Conservation (phyloP, 2,329 filamentous ascomycete species). For the Fusarium azukiicola region DNA sequence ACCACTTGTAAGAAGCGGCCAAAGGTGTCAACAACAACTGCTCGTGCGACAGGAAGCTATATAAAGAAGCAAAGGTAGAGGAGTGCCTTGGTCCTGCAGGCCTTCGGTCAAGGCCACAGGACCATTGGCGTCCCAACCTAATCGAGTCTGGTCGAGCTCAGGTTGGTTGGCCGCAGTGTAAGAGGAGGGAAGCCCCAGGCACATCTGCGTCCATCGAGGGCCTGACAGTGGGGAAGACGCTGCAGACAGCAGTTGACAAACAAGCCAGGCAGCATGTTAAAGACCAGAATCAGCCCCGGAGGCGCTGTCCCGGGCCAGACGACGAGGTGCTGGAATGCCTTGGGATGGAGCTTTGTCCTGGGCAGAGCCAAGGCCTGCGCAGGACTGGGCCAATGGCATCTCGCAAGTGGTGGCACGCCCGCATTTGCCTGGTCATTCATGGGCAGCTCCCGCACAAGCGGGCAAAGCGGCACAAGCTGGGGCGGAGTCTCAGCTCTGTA, state of each 20-base stretch:
- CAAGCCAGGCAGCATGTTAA: constrained; percentile 35
- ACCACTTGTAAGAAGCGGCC: constrained; percentile 4
- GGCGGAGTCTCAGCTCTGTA: constrained; percentile 45
- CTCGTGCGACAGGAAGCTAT: constrained; percentile 32
- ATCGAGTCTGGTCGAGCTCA: constrained; percentile 20
- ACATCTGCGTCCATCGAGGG: not conserved
- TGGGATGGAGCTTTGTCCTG: constrained; percentile 38
- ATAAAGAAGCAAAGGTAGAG: constrained; percentile 28
- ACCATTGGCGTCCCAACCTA: constrained; percentile 19
- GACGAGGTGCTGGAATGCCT: constrained; percentile 42
- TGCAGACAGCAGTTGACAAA: constrained; percentile 23
- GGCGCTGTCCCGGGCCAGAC: constrained; percentile 22
- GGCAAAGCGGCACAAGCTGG: constrained; percentile 43
- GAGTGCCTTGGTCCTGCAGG: constrained; percentile 18
- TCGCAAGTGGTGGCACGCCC: constrained; percentile 47
- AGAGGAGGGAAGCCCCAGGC: constrained; percentile 15
- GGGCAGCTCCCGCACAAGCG: constrained; percentile 41
- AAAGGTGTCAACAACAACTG: constrained; percentile 25
- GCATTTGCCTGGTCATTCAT: constrained; percentile 45
- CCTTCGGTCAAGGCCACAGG: constrained; percentile 19
- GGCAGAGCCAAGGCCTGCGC: constrained; percentile 5
- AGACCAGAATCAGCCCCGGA: constrained; percentile 42
- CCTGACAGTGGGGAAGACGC: constrained; percentile 11
- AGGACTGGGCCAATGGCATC: constrained; percentile 44
- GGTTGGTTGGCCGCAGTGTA: constrained; percentile 23